Conservation (phyloP, 2,329 filamentous ascomycete species). For the Ascochyta pisi region DNA sequence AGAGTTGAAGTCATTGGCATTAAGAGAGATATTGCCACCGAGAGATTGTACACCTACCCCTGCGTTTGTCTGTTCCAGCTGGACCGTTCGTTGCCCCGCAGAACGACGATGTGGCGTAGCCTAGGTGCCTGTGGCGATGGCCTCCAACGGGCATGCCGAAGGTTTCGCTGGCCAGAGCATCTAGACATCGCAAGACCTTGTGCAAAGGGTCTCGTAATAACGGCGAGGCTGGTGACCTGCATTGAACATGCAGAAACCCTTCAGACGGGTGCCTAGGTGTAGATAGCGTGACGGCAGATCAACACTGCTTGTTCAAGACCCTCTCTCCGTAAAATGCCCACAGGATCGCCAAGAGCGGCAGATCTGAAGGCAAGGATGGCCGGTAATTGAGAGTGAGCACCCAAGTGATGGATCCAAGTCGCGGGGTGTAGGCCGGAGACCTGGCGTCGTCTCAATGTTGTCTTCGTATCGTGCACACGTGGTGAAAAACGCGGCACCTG, state of each 20-base stretch:
- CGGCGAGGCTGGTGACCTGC: slow-evolving; percentile 5
- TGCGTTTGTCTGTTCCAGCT: not conserved
- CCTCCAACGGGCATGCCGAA: not conserved
- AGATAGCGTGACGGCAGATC: slow-evolving; percentile 8
- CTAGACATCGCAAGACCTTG: not conserved
- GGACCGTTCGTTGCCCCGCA: not conserved
- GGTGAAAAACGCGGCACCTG: slow-evolving; percentile 1
- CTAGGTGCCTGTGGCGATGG: not conserved
- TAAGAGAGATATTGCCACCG: no score
- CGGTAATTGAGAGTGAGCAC: not conserved
- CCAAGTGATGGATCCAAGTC: not conserved
- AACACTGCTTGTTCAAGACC: slow-evolving; percentile 1
- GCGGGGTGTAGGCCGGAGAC: not conserved
- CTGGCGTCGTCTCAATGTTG: not conserved
- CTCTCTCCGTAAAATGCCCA: slow-evolving; percentile 10
- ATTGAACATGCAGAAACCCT: slow-evolving; percentile 1
- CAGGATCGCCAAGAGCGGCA: slow-evolving; percentile 25
- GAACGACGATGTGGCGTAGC: not conserved
- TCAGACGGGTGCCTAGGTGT: not conserved
- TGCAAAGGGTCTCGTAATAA: not conserved
- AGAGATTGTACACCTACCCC: not conserved
- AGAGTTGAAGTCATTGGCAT: no score
- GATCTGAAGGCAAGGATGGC: slow-evolving; percentile 22
- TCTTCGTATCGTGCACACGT: slow-evolving; percentile 2
- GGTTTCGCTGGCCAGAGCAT: not conserved